Evolutionary conservation across 768 basidiomycete genomes (phyloP).

Genomic region (Termitomyces sp.): DNA sequence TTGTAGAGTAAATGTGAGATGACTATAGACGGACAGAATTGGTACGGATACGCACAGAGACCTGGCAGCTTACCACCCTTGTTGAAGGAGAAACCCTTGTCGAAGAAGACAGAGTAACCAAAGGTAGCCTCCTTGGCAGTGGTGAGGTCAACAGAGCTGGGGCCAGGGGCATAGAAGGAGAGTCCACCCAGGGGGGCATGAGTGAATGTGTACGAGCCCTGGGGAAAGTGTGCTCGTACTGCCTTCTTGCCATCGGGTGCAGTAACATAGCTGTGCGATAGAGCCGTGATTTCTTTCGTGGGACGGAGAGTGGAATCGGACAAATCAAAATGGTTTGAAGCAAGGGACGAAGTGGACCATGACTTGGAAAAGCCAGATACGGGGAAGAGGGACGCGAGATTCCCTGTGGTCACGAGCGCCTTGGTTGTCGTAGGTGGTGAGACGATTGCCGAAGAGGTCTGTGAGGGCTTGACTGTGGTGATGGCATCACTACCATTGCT

Average conservation of each 20-base stretch:
- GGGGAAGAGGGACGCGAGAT: conserved; percentile 40
- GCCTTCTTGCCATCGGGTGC: conserved; percentile 49
- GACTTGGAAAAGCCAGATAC: conserved; percentile 28
- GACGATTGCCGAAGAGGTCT: conserved; percentile 7
- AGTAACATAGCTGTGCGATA: conserved; percentile 38
- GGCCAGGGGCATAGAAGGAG: conserved; percentile 70
- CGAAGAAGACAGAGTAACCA: conserved; percentile 59
- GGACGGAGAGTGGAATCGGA: conserved; percentile 43
- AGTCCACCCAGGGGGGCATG: conserved; percentile 52
- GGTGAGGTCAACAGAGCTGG: conserved; percentile 45
- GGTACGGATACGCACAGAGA: conserved; percentile 45
- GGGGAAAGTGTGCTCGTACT: conserved; percentile 51
- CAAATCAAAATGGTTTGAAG: conserved; percentile 32
- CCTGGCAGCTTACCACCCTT: conserved; percentile 74
- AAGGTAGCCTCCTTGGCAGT: conserved; percentile 66
- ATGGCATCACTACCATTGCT: background rate
- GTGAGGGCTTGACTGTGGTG: conserved; percentile 7
- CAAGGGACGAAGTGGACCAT: conserved; percentile 44
- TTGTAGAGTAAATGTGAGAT: conserved; percentile 23
- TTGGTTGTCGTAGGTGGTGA: conserved; percentile 10
- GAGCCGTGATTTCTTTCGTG: conserved; percentile 29
- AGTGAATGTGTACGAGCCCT: conserved; percentile 54
- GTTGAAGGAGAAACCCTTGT: conserved; percentile 58
- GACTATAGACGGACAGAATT: background rate
- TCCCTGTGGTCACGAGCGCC: conserved; percentile 1